Percentiles rank a stretch among this genome's conserved stretches.
Conservation (phyloP, 805 yeast species). For the Teunomyces pallodes region DNA sequence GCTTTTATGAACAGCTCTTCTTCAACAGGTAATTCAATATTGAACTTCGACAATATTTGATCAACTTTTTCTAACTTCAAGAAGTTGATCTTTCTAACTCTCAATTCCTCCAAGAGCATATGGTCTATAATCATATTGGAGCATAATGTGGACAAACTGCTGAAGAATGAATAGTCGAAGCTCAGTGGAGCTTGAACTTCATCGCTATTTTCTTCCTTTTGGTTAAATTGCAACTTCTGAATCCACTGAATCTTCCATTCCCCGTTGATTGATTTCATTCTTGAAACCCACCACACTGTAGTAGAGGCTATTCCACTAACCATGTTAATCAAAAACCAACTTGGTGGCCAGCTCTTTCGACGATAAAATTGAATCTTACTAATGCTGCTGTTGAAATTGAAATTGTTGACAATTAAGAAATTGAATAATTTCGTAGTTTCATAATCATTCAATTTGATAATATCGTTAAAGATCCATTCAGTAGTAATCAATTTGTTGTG, state of each 20-base stretch:
- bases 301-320: slow-evolving; percentile 35
- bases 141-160: slow-evolving; percentile 39
- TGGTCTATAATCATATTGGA: slow-evolving; percentile 50
- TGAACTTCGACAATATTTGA: slow-evolving; percentile 5
- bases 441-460: slow-evolving; percentile 46
- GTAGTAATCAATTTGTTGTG: slow-evolving; percentile 57
- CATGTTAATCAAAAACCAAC: slow-evolving; percentile 51
- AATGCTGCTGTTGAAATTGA: slow-evolving; percentile 12
- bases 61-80: slow-evolving; percentile 12
- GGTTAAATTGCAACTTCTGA: slow-evolving; percentile 24
- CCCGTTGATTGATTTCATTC: slow-evolving; percentile 47
- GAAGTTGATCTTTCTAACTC: slow-evolving; percentile 36
- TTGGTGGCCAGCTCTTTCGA: slow-evolving; percentile 53
- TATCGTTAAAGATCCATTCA: slow-evolving; percentile 65
- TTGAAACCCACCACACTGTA: slow-evolving; percentile 52
- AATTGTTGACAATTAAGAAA: slow-evolving; percentile 21
- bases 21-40: slow-evolving; percentile 5
- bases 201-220: slow-evolving; percentile 1
- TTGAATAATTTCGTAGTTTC: slow-evolving; percentile 46
- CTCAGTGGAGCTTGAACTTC: slow-evolving; percentile 3
- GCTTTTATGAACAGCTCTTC: background rate
- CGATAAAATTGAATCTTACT: slow-evolving; percentile 39
- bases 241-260: slow-evolving; percentile 58
- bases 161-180: slow-evolving; percentile 33
- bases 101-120: slow-evolving; percentile 51